These are phyloP conservation scores for Litchi chinensis DNA, from an alignment of 345 rosid genomes.

Conservation along the genomic window DNA sequence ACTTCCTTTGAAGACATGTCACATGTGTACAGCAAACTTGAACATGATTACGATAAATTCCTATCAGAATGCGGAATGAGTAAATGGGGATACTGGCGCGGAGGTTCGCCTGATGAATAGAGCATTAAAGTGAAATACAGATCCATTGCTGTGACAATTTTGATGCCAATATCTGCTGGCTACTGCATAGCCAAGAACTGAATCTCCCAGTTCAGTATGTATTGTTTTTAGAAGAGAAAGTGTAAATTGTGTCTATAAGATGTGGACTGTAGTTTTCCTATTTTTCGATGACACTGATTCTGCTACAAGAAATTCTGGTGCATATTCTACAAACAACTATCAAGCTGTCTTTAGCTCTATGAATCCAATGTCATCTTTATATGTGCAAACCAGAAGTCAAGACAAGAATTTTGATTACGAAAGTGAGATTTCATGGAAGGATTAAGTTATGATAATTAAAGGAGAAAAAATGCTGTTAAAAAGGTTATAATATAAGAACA, in stretches of 20 bases:
- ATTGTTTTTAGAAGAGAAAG: neutral
- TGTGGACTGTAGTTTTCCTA: too few relatives aligned
- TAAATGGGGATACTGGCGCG: conserved; percentile 39
- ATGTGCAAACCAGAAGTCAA: neutral
- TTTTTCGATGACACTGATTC: neutral
- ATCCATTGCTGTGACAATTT: neutral
- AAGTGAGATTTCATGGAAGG: neutral
- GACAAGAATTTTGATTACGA: neutral
- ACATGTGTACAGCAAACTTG: conserved; percentile 28
- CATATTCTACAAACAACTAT: neutral
- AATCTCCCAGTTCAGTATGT: neutral
- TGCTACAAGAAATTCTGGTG: neutral
- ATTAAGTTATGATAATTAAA: neutral
- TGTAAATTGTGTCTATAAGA: neutral
- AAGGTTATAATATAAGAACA: neutral
- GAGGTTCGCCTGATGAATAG: conserved; percentile 31
- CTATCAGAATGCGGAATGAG: conserved; percentile 44
- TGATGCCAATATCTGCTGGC: neutral
- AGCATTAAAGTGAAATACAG: neutral
- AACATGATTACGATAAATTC: conserved; percentile 40
- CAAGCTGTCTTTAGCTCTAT: neutral
- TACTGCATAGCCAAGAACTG: neutral
- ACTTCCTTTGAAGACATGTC: conserved; percentile 25
- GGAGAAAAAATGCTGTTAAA: conserved; percentile 1
- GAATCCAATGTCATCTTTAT: too few relatives aligned